Evolutionary conservation across 2,329 filamentous ascomycete genomes (phyloP).

Genomic region (Alternaria burnsii): DNA sequence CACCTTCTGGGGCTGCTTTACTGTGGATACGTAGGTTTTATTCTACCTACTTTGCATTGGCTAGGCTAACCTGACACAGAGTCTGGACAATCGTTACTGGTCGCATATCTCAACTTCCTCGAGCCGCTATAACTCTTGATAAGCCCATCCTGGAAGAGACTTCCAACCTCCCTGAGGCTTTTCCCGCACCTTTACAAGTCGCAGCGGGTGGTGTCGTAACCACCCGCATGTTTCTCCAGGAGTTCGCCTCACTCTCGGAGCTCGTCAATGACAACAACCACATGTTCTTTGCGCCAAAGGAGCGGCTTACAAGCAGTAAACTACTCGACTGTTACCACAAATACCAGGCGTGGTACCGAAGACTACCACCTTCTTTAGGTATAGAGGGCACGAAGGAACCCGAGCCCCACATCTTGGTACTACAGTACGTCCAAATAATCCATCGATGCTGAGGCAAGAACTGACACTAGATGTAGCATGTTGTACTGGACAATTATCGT

Average conservation of each 20-base stretch:
- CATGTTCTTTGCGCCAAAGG: constrained; percentile 74
- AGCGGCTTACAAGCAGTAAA: constrained; percentile 69
- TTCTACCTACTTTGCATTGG: background rate
- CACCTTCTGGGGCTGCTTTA: constrained; percentile 64
- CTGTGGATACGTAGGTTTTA: constrained; percentile 57
- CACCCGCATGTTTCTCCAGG: constrained; percentile 51
- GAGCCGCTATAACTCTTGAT: constrained; percentile 59
- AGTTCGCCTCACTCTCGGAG: constrained; percentile 76
- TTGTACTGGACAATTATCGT: constrained; percentile 75
- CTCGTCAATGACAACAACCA: constrained; percentile 76
- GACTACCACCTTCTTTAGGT: constrained; percentile 69
- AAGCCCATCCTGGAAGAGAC: constrained; percentile 67
- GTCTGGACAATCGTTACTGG: constrained; percentile 58
- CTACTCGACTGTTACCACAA: constrained; percentile 71
- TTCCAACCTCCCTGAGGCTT: constrained; percentile 55
- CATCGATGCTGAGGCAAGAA: background rate
- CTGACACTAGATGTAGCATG: constrained; percentile 56
- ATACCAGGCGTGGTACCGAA: constrained; percentile 76
- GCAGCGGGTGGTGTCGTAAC: constrained; percentile 27
- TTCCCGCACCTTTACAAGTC: constrained; percentile 18
- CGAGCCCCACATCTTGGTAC: constrained; percentile 75
- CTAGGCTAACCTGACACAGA: constrained; percentile 34
- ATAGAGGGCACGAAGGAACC: constrained; percentile 62
- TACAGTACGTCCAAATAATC: constrained; percentile 68
- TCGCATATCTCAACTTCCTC: constrained; percentile 58